These are phyloP conservation scores for Berberis vulgaris DNA, from an alignment of 164 flowering plant species.

Conservation along the genomic window DNA sequence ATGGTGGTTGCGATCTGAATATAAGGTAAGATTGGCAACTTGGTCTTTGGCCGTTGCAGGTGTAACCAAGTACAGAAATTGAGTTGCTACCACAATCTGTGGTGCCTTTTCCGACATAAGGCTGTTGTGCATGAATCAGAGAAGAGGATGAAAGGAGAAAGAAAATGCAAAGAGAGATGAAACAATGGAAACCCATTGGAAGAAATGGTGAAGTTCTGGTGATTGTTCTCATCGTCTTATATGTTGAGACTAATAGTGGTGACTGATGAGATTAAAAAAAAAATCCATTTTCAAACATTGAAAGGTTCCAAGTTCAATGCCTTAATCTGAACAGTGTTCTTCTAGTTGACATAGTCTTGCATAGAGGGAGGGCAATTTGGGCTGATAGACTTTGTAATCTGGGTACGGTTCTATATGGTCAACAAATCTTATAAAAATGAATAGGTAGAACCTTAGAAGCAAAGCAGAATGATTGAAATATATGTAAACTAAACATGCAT, in stretches of 20 bases:
- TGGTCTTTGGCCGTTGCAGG: constrained; percentile 41
- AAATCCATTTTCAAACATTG: too few species aligned
- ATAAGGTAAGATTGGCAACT: constrained; percentile 52
- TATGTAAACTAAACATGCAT: too few species aligned
- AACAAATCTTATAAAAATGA: too few species aligned
- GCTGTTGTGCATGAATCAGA: constrained; percentile 44
- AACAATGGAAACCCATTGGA: constrained; percentile 14
- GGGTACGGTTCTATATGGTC: too few species aligned
- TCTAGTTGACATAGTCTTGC: neutral
- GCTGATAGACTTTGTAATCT: too few species aligned
- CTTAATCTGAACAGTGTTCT: neutral
- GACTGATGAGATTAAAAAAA: too few species aligned
- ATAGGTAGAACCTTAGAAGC: too few species aligned
- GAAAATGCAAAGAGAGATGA: constrained; percentile 12
- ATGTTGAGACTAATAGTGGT: too few species aligned
- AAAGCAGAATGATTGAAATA: too few species aligned
- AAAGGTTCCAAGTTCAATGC: too few species aligned
- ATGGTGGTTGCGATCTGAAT: constrained; percentile 49
- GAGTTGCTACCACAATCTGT: constrained; percentile 30
- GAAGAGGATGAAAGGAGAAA: constrained; percentile 10
- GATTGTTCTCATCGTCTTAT: neutral
- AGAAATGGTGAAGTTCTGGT: neutral
- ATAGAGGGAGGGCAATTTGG: too few species aligned
- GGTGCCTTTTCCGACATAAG: constrained; percentile 26
- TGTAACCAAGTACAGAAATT: constrained; percentile 35